phyloP scores from a whole-genome alignment of 352 stramenopile species.

The Globisporangium spinosum region DNA sequence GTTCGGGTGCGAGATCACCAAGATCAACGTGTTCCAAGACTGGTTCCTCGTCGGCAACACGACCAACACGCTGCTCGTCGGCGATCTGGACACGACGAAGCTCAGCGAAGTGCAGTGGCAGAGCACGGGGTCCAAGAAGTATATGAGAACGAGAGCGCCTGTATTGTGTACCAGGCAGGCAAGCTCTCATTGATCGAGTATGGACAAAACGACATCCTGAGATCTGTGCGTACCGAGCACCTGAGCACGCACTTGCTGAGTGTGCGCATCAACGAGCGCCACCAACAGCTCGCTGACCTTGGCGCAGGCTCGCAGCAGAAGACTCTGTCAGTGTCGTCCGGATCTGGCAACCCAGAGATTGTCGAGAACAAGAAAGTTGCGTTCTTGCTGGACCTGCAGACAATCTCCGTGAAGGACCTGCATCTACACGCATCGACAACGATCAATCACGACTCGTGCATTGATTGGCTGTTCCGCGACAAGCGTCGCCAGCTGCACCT shows the following conservation, averaged over 20 bases:
- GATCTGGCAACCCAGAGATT: conserved; percentile 20
- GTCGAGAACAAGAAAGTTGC: conserved; percentile 92
- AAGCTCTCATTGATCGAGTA: conserved; percentile 94
- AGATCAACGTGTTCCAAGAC: conserved; percentile 95
- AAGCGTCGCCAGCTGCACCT: conserved; percentile 89
- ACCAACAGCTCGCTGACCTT: conserved; percentile 27
- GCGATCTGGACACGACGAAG: conserved; percentile 89
- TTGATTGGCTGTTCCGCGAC: conserved; percentile 95
- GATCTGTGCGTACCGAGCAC: conserved; percentile 89
- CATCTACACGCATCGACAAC: conserved; percentile 75
- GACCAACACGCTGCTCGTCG: conserved; percentile 89
- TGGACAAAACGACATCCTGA: conserved; percentile 90
- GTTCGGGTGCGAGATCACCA: conserved; percentile 92
- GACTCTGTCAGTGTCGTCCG: conserved; percentile 16
- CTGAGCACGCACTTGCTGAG: conserved; percentile 90
- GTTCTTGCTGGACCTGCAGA: conserved; percentile 92
- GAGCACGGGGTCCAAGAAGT: conserved; percentile 88
- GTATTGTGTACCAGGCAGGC: conserved; percentile 90
- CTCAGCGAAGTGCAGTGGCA: conserved; percentile 92
- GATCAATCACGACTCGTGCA: conserved; percentile 88
- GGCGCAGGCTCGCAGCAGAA: conserved; percentile 22
- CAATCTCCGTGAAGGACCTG: conserved; percentile 88
- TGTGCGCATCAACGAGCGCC: conserved; percentile 91
- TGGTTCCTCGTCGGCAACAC: conserved; percentile 90
- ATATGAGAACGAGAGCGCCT: conserved; percentile 92